Percentiles rank a stretch among this genome's conserved stretches.
Conservation (phyloP, 1,284 basidiomycete species). For the Cryptococcus hybrid region DNA sequence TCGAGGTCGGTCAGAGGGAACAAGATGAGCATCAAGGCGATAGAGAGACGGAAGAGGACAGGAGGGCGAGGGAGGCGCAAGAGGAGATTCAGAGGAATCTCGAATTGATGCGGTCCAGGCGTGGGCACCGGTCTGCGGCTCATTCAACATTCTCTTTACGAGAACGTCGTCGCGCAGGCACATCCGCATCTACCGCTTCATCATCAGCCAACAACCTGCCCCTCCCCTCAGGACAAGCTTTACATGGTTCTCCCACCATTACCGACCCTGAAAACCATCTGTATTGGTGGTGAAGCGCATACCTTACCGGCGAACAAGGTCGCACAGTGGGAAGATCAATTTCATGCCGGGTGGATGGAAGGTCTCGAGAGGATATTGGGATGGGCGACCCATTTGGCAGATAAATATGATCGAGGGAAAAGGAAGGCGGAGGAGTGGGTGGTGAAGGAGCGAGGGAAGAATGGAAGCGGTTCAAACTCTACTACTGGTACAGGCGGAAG, state of each 20-base stretch:
- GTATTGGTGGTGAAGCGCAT: slow-evolving; percentile 48
- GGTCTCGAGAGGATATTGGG: slow-evolving; percentile 40
- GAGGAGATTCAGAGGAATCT: slow-evolving; percentile 25
- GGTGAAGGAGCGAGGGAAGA: slow-evolving; percentile 18
- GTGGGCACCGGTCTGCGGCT: slow-evolving; percentile 45
- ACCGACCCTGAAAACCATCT: slow-evolving; percentile 42
- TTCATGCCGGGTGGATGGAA: slow-evolving; percentile 47
- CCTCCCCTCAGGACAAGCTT: slow-evolving; percentile 35
- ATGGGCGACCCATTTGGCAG: slow-evolving; percentile 46
- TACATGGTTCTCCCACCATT: slow-evolving; percentile 48
- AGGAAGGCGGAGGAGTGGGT: slow-evolving; percentile 45
- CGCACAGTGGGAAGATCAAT: slow-evolving; percentile 43
- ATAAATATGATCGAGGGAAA: slow-evolving; percentile 46
- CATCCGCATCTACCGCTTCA: slow-evolving; percentile 8
- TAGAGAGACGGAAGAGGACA: slow-evolving; percentile 10
- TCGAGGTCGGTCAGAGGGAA: slow-evolving; percentile 7
- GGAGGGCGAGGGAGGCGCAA: slow-evolving; percentile 14
- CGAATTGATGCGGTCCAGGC: slow-evolving; percentile 31
- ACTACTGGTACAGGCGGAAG: not conserved
- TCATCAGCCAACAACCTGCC: slow-evolving; percentile 11
- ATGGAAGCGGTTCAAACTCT: not conserved
- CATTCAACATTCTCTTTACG: slow-evolving; percentile 46
- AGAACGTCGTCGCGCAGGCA: slow-evolving; percentile 25
- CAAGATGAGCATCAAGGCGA: slow-evolving; percentile 17
- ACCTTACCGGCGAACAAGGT: slow-evolving; percentile 25